Evolutionary conservation across 1,284 basidiomycete genomes (phyloP).

Genomic region (Ceratobasidium sp.): DNA sequence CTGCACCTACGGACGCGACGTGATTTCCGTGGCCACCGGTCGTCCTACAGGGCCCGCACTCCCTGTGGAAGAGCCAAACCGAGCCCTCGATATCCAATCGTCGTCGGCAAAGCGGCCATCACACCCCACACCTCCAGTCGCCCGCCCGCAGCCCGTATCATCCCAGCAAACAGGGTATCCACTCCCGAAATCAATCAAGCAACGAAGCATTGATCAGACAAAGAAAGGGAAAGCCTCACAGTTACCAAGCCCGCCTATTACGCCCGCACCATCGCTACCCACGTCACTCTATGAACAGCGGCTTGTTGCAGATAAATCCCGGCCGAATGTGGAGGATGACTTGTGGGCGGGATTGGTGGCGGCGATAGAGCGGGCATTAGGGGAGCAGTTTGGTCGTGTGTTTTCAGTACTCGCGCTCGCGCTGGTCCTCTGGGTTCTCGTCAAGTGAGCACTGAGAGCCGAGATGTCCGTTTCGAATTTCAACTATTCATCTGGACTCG

Average conservation of each 20-base stretch:
- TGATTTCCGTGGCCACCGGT: slow-evolving; percentile 28
- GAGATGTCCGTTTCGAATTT: background rate
- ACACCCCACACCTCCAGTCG: background rate
- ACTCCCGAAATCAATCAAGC: background rate
- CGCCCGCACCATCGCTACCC: slow-evolving; percentile 13
- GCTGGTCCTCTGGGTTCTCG: slow-evolving; percentile 21
- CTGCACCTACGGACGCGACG: slow-evolving; percentile 16
- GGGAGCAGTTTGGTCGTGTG: slow-evolving; percentile 16
- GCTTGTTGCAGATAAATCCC: slow-evolving; percentile 10
- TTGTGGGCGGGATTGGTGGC: background rate
- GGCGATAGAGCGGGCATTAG: background rate
- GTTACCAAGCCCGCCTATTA: slow-evolving; percentile 25
- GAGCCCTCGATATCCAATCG: background rate
- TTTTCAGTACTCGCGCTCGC: slow-evolving; percentile 15
- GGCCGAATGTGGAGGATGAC: background rate
- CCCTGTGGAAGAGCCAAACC: background rate
- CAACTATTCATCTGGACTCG: background rate
- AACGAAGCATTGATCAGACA: slow-evolving; percentile 2
- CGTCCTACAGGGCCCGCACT: background rate
- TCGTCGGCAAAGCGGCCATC: background rate
- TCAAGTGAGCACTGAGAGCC: slow-evolving; percentile 2
- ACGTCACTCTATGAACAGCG: slow-evolving; percentile 25
- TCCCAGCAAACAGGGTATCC: background rate
- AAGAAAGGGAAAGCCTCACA: slow-evolving; percentile 3
- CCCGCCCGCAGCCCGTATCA: background rate